Conservation (phyloP, 768 basidiomycete species). For the Boletus reticulatus region DNA sequence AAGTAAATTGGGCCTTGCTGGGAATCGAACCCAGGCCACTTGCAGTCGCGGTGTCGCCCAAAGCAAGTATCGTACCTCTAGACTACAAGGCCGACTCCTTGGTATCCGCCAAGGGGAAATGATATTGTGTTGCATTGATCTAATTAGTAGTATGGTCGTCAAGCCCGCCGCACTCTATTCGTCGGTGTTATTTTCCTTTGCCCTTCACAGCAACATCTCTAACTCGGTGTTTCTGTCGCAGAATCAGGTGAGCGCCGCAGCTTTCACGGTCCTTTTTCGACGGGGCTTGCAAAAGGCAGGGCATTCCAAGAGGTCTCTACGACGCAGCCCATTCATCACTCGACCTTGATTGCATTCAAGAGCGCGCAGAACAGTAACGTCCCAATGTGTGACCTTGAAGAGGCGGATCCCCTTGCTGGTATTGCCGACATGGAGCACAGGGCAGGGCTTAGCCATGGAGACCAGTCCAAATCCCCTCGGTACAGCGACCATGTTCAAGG, state of each 20-base stretch:
- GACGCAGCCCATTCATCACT: neutral
- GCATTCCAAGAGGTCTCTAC: slow-evolving; percentile 11
- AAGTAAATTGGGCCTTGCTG: slow-evolving; percentile 32
- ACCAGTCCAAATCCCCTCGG: no score
- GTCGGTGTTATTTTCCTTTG: slow-evolving; percentile 29
- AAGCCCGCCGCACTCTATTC: slow-evolving; percentile 35
- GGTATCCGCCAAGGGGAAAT: no score
- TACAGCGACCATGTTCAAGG: no score
- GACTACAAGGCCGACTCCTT: slow-evolving; percentile 29
- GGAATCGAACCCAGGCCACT: slow-evolving; percentile 42
- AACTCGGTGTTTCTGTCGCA: slow-evolving; percentile 35
- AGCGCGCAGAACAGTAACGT: neutral
- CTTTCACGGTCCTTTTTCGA: neutral
- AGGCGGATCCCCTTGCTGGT: neutral
- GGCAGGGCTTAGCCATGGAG: no score
- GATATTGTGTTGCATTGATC: no score
- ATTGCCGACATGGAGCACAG: neutral
- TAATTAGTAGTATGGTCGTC: no score
- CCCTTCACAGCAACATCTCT: slow-evolving; percentile 20
- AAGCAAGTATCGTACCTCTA: slow-evolving; percentile 38
- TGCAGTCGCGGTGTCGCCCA: slow-evolving; percentile 20
- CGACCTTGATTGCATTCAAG: slow-evolving; percentile 7
- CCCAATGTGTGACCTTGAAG: neutral
- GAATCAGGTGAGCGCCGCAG: slow-evolving; percentile 25
- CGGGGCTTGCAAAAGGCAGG: slow-evolving; percentile 20